Evolutionary conservation across 495 filamentous ascomycete species (phyloP).

Genomic region (Hyaloscypha finlandica): DNA sequence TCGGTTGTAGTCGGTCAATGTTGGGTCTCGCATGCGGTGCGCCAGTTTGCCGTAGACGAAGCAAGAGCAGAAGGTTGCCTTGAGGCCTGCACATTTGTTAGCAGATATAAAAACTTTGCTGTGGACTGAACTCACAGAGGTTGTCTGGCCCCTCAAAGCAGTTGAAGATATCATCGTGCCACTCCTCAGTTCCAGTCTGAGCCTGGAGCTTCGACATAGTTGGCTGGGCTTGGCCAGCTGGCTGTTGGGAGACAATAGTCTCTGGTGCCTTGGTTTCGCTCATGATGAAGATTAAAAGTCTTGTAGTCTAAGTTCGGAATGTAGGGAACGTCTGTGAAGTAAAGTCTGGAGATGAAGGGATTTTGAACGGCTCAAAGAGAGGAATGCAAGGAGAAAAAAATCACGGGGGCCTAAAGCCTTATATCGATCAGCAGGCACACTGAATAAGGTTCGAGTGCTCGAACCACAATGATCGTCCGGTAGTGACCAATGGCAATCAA

Average conservation of each 20-base stretch:
- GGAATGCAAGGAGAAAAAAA: neutral
- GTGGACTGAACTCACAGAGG: slow-evolving; percentile 19
- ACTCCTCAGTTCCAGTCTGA: slow-evolving; percentile 33
- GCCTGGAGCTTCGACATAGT: slow-evolving; percentile 14
- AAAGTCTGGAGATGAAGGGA: neutral
- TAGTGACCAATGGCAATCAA: neutral
- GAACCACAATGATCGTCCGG: neutral
- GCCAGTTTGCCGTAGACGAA: slow-evolving; percentile 53
- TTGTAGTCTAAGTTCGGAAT: neutral
- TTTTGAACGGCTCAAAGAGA: neutral
- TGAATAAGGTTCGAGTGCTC: neutral
- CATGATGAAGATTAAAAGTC: slow-evolving; percentile 3
- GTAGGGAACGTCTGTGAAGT: neutral
- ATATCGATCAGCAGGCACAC: neutral
- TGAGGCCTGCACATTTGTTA: slow-evolving; percentile 35
- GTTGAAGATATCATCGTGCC: slow-evolving; percentile 41
- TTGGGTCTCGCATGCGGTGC: slow-evolving; percentile 47
- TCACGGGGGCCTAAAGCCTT: neutral
- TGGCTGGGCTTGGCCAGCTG: slow-evolving; percentile 10
- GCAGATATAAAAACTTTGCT: neutral
- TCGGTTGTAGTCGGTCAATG: slow-evolving; percentile 44
- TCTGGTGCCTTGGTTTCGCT: slow-evolving; percentile 5
- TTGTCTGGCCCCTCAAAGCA: slow-evolving; percentile 39
- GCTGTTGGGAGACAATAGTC: slow-evolving; percentile 14
- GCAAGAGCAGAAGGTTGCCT: slow-evolving; percentile 54